Base-by-base conservation (phyloP, 2,329 filamentous ascomycete species). In the Myriosclerotinia duriaeana region DNA sequence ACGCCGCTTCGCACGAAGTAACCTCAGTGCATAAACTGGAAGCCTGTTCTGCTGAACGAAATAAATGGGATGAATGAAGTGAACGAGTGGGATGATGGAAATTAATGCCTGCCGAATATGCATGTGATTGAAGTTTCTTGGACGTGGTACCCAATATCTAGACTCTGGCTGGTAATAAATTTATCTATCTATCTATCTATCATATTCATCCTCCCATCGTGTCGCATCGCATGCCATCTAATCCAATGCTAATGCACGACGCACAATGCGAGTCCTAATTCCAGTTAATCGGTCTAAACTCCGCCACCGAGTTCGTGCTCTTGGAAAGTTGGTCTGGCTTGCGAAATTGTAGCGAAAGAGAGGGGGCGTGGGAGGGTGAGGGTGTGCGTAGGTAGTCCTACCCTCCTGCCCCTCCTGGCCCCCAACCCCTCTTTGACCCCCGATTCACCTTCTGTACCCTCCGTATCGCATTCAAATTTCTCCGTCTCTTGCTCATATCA, bases 11-110 rank as follows among this genome's bases (percentile, higher is more conserved):
- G 36, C n/a, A n/a, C 20, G 2, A 17, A 5, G 34, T 8, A 54
- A 38, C 11, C n/a, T 40, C 14, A 15, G n/a, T 26, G 53, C 36
- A 55, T 55, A 55, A 55, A 40, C 53, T 55, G 12, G 53, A 55
- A 55, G 36, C 36, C 36, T 55, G 36, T 30, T 6, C 30, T 36
- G 52, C 52, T 36, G 52, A 53, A n/a, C 17, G 34, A n/a, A 3
- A 34, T 34, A 34, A 34, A 34, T 5, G 30, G 30, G 30, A 34
- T 34, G 30, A 34, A 34, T 34, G 30, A 2, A 34, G 30, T 34
- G 30, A 34, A 34, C 30, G 30, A 34, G 5, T 34, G 30, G 30
- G 30, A 34, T 34, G 5, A 34, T 34, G 30, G 2, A 34, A 30
- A 26, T 15, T 40, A 4, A 40, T 8, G 38, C 8, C 38, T 40